phyloP scores from a whole-genome alignment of 768 basidiomycete species.

The Russula vinacea region DNA sequence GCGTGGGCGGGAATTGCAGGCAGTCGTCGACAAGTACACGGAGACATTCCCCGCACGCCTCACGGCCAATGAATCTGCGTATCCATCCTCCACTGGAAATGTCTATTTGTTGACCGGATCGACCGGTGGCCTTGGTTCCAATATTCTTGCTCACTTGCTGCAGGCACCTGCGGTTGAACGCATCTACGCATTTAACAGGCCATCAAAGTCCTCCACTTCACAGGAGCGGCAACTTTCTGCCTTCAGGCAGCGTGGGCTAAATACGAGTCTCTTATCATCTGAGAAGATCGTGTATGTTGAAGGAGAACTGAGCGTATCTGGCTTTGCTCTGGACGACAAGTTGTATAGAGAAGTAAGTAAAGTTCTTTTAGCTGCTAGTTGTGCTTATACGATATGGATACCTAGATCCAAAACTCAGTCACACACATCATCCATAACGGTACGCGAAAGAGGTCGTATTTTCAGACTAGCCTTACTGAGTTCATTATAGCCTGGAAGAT shows the following conservation, averaged over 20 bases:
- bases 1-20: conserved; percentile 29
- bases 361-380: background rate
- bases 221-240: conserved; percentile 24
- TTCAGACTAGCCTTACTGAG: background rate
- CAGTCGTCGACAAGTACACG: conserved; percentile 31
- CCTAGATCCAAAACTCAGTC: conserved; percentile 23
- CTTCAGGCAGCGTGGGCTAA: conserved; percentile 29
- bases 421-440: conserved; percentile 32
- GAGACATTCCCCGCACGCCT: conserved; percentile 27
- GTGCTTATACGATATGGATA: conserved; percentile 1
- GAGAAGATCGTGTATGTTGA: conserved; percentile 31
- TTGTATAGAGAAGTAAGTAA: conserved; percentile 27
- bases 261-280: conserved; percentile 25
- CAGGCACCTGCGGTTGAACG: conserved; percentile 20
- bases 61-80: background rate
- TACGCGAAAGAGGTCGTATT: background rate
- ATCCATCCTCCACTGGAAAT: background rate
- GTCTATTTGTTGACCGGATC: conserved; percentile 32
- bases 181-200: conserved; percentile 33
- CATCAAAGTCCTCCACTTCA: conserved; percentile 13
- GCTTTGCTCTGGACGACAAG: conserved; percentile 17
- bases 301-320: conserved; percentile 27
- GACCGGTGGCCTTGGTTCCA: conserved; percentile 32
- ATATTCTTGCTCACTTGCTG: conserved; percentile 31
- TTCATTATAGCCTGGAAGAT: conserved; percentile 30